Evolutionary conservation across 208 protist genomes (phyloP).

Genomic region (Trypanosomatidae sp.): DNA sequence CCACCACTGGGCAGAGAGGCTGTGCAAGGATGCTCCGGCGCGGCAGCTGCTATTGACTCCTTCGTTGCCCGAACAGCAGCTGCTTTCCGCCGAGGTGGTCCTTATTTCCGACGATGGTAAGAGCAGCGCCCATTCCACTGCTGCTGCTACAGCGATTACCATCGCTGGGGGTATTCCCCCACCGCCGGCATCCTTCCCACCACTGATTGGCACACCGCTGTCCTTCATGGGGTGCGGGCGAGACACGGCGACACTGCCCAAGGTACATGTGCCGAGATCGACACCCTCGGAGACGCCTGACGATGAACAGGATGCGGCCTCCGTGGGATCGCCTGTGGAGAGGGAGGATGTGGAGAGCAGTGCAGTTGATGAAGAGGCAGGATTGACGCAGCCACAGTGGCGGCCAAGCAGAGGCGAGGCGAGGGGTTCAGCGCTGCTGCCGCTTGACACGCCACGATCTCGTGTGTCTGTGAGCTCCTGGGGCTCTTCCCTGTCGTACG

Average conservation of each 20-base stretch:
- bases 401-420: not conserved
- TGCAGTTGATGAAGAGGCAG: not conserved
- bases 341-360: not conserved
- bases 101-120: not conserved
- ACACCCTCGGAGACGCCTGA: not conserved
- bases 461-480: not conserved
- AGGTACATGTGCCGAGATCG: not conserved
- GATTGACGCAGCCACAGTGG: not conserved
- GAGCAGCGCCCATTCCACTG: not conserved
- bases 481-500: not conserved
- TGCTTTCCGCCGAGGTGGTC: not conserved
- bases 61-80: not conserved
- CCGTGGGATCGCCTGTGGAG: not conserved
- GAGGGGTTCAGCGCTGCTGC: not conserved
- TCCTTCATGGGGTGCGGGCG: not conserved
- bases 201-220: not conserved
- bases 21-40: not conserved
- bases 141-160: not conserved
- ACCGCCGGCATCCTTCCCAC: not conserved
- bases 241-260: not conserved
- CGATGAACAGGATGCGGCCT: not conserved
- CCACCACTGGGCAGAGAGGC: too few species aligned
- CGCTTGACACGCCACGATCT: not conserved
- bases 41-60: not conserved
- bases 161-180: not conserved